Conservation (phyloP, 2,329 filamentous ascomycete genomes). For the Fusarium pseudograminearum region DNA sequence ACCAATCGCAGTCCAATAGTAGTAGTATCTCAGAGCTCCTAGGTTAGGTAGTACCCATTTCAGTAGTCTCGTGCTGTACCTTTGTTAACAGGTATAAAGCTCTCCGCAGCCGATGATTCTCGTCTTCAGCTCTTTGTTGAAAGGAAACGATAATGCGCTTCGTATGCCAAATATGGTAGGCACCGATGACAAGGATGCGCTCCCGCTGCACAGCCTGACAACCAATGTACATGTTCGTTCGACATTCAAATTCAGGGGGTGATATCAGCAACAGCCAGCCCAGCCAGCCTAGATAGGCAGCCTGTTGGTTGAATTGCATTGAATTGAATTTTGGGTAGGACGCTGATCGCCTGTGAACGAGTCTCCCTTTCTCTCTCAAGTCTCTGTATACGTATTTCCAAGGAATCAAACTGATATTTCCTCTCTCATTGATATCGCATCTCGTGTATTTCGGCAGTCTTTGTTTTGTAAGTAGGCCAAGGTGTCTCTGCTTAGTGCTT, state of each 20-base stretch:
- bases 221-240: slow-evolving; percentile 2
- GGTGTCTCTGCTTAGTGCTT: slow-evolving; percentile 27
- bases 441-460: not conserved
- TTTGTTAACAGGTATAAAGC: slow-evolving; percentile 1
- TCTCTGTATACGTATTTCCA: not conserved
- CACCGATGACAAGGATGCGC: not conserved
- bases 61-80: not conserved
- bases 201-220: not conserved
- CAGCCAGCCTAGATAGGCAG: not conserved
- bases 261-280: not conserved
- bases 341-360: slow-evolving; percentile 12
- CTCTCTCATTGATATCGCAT: not conserved
- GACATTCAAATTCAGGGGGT: slow-evolving; percentile 3
- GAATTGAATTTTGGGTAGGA: not conserved
- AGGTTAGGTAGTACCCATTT: too few relatives aligned
- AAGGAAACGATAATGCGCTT: slow-evolving; percentile 7
- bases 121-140: not conserved
- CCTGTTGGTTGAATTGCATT: slow-evolving; percentile 5
- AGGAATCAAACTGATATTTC: not conserved
- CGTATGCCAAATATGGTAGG: slow-evolving; percentile 6
- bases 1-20: slow-evolving; percentile 18
- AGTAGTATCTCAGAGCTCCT: not conserved
- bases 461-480: slow-evolving; percentile 11
- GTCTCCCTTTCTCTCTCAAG: not conserved
- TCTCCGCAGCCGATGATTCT: not conserved